Evolutionary conservation across 2,329 filamentous ascomycete species (phyloP), one percentile per base, ranked within the genome.

Genomic region (Pseudovirgaria hyperparasitica): DNA sequence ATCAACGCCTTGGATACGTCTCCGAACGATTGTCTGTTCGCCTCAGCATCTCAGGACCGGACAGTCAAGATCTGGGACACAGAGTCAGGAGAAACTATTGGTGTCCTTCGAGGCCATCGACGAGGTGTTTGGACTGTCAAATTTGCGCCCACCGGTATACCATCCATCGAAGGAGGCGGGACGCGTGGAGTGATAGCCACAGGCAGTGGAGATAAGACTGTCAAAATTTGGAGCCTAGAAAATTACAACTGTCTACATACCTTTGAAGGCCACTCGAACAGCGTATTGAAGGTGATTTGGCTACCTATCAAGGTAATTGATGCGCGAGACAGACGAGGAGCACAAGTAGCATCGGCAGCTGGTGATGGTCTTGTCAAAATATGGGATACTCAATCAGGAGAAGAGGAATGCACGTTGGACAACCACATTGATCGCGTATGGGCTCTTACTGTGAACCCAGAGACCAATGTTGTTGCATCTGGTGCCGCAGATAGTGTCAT

Each of bases 381-480:
- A 17, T 98, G 90, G 90, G 82, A 93, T 41, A 79, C 81, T 9
- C 78, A 79, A 46, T 76, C 70, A 2, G 85, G 86, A 24, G 90
- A 96, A 53, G 66, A 76, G 3, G 82, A 86, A 39, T 79, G 80
- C 38, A 98, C 90, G 0, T 67, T 98, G 4, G 90, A 98, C 57
- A 96, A 96, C 55, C 90, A 98, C 53, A 85, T 85, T 42, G 90
- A 98, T 55, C 74, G 90, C 31, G 86, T 96, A 1, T 94, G 86
- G 86, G 85, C 85, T 0, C 62, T 96, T 11, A 72, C 82, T 4
- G 72, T 82, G 8, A 68, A 87, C 23, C 46, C 45, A 26, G 38
- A 45, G n/a, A 60, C 58, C 3, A 65, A 86, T 43, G 75, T 75
- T 26, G 70, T 98, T 27, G 77, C 92, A 19, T 96, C 90, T 5